A percentile compares a stretch with the other conserved stretches of the same genome.
phyloP scores from a whole-genome alignment of 2,329 filamentous ascomycete species.

The Diaporthe australafricana region DNA sequence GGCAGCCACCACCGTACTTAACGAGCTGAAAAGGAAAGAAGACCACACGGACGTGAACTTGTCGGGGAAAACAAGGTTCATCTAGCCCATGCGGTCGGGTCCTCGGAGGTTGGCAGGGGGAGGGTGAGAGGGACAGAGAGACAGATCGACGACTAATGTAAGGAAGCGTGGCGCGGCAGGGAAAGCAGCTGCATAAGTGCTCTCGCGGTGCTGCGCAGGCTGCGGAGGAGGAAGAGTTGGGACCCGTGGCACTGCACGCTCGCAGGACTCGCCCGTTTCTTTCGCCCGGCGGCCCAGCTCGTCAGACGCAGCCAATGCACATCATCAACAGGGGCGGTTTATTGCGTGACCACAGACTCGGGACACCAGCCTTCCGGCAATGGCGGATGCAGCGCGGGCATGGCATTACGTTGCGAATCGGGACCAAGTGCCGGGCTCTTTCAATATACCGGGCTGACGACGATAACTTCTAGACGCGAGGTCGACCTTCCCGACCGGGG shows the following conservation, averaged over 20 bases:
- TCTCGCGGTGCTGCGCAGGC: too few species aligned
- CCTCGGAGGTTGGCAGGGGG: slow-evolving; percentile 21
- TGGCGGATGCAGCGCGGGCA: slow-evolving; percentile 4
- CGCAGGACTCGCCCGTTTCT: slow-evolving; percentile 16
- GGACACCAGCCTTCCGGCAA: slow-evolving; percentile 8
- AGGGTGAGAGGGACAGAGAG: not conserved
- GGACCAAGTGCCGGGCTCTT: slow-evolving; percentile 1
- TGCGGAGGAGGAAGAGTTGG: not conserved
- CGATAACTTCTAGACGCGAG: slow-evolving; percentile 14
- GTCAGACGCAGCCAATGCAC: slow-evolving; percentile 19
- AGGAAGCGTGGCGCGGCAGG: slow-evolving; percentile 23
- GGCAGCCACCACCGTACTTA: slow-evolving; percentile 15
- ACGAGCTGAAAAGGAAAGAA: slow-evolving; percentile 2
- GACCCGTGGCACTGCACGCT: not conserved
- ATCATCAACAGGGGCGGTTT: slow-evolving; percentile 18
- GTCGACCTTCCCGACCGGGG: slow-evolving; percentile 24
- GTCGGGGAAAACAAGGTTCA: slow-evolving; percentile 27
- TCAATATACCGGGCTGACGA: slow-evolving; percentile 21
- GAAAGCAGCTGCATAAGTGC: slow-evolving; percentile 18
- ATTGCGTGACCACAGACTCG: slow-evolving; percentile 26
- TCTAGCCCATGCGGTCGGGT: slow-evolving; percentile 19
- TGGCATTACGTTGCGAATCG: slow-evolving; percentile 17
- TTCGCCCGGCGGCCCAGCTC: slow-evolving; percentile 11
- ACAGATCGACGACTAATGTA: slow-evolving; percentile 29
- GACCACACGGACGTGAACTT: not conserved